These are phyloP conservation scores for Candida silvicultrix DNA, from an alignment of 805 yeast species.

Conservation along the genomic window DNA sequence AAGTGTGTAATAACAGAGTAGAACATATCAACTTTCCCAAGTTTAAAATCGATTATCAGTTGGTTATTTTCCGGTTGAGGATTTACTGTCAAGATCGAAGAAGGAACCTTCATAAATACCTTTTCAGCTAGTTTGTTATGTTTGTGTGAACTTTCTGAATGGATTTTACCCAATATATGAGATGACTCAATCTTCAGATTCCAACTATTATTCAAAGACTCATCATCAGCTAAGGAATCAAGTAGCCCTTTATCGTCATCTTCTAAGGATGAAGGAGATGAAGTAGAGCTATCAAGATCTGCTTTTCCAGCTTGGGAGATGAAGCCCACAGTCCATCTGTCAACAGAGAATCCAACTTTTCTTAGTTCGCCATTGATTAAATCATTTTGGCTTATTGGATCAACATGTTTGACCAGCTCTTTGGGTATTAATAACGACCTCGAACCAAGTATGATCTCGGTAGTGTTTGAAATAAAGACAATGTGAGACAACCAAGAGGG, in stretches of 20 bases:
- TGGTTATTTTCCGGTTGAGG: conserved; percentile 16
- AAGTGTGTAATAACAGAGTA: conserved; percentile 39
- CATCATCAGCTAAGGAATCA: conserved; percentile 15
- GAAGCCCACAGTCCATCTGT: conserved; percentile 9
- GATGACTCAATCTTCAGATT: conserved; percentile 1
- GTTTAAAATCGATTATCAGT: conserved; percentile 19
- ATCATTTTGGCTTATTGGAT: conserved; percentile 31
- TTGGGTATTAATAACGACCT: conserved; percentile 38
- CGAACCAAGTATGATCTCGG: conserved; percentile 29
- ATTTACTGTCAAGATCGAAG: conserved; percentile 16
- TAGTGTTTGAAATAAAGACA: conserved; percentile 7
- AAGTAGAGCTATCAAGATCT: conserved; percentile 8
- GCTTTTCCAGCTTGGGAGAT: background rate
- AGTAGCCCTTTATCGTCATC: conserved; percentile 24
- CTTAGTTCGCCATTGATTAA: conserved; percentile 33
- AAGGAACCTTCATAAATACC: conserved; percentile 26
- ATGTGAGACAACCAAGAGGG: conserved; percentile 17
- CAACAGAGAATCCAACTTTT: conserved; percentile 23
- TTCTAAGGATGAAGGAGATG: conserved; percentile 27
- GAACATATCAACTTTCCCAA: conserved; percentile 24
- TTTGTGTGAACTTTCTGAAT: conserved; percentile 26
- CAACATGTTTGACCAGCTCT: conserved; percentile 26
- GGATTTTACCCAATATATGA: conserved; percentile 21
- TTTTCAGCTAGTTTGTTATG: conserved; percentile 20
- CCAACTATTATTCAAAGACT: conserved; percentile 9